Conservation (phyloP, 306 rosid species). For the Abrus precatorius region DNA sequence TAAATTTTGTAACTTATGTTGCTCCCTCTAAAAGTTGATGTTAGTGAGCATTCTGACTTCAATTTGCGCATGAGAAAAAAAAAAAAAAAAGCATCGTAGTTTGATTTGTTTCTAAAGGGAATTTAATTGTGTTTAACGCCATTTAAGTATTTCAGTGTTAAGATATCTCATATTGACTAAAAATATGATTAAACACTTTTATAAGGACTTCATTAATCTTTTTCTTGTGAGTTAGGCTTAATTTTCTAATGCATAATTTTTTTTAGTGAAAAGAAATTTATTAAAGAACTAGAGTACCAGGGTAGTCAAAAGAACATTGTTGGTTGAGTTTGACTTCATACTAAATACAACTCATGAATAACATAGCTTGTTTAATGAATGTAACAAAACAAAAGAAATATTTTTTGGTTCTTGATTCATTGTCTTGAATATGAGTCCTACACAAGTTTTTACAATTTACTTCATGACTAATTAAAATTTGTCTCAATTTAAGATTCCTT, state of each 20-base stretch:
- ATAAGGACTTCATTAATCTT: no score
- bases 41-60: conserved; percentile 23
- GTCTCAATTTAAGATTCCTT: background rate
- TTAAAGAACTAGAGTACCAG: no score
- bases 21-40: background rate
- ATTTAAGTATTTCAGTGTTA: background rate
- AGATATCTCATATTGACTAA: no score
- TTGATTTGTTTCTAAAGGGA: background rate
- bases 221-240: no score
- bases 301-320: background rate
- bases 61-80: background rate
- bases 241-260: no score
- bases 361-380: background rate
- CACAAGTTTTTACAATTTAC: background rate
- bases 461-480: background rate
- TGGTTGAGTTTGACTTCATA: no score
- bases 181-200: no score
- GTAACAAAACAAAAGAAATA: background rate
- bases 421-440: background rate
- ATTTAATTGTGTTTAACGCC: background rate
- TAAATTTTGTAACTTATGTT: conserved; percentile 51
- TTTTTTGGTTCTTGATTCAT: background rate
- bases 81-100: background rate
- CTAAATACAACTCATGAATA: background rate
- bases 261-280: no score